Evolutionary conservation across 75 land plant species (phyloP).

Genomic region (Gnetum montanum): DNA sequence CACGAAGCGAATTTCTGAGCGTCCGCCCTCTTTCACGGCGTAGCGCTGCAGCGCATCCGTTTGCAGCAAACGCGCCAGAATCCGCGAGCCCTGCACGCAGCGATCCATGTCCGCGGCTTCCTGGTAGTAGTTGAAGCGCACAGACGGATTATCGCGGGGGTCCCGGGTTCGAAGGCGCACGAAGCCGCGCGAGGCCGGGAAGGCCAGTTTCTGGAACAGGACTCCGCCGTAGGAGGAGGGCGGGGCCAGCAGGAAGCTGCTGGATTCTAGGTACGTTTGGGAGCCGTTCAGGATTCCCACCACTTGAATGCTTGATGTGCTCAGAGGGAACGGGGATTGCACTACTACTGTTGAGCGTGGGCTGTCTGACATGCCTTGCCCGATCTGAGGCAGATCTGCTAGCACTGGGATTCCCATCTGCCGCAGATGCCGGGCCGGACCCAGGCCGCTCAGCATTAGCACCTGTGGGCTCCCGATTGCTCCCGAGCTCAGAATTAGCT

Average conservation of each 20-base stretch:
- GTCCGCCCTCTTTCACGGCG: conserved; percentile 15
- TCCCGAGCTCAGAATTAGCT: conserved; percentile 65
- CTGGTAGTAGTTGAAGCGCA: conserved; percentile 83
- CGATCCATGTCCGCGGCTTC: conserved; percentile 44
- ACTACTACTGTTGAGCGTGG: conserved; percentile 62
- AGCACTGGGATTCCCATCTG: conserved; percentile 29
- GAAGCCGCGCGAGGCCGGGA: conserved; percentile 58
- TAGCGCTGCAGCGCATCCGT: conserved; percentile 32
- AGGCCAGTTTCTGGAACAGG: conserved; percentile 56
- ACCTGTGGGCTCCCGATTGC: conserved; percentile 74
- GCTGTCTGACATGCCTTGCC: conserved; percentile 71
- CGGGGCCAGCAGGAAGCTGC: conserved; percentile 27
- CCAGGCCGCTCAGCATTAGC: conserved; percentile 74
- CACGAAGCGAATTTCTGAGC: not conserved
- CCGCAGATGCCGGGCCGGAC: conserved; percentile 34
- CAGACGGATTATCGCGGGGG: conserved; percentile 60
- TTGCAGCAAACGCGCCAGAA: conserved; percentile 26
- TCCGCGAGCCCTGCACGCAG: conserved; percentile 48
- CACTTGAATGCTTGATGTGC: conserved; percentile 42
- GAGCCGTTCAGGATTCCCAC: conserved; percentile 51
- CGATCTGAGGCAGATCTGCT: conserved; percentile 39
- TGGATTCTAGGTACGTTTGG: conserved; percentile 48
- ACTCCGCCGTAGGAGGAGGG: not conserved
- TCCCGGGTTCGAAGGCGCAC: conserved; percentile 42
- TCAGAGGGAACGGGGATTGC: conserved; percentile 37